Percentiles rank a stretch among this genome's conserved stretches.
Conservation (phyloP, 2,329 filamentous ascomycete species). For the Fusarium albosuccineum region DNA sequence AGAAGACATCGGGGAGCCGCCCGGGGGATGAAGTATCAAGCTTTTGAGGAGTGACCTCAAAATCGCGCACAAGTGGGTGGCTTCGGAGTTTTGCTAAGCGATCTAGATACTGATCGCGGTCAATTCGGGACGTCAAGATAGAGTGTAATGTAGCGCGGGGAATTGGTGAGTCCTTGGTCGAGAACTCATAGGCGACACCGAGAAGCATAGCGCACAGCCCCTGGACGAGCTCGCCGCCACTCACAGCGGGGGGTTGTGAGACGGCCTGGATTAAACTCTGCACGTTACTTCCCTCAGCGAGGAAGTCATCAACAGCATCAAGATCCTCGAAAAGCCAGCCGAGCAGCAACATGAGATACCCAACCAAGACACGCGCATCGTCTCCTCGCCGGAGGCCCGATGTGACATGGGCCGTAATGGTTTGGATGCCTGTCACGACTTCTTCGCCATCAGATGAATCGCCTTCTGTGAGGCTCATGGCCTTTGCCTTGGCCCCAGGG, state of each 20-base stretch:
- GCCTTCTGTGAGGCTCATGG: conserved; percentile 88
- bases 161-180: conserved; percentile 95
- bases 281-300: conserved; percentile 92
- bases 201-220: conserved; percentile 88
- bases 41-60: conserved; percentile 85
- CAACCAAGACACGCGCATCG: conserved; percentile 83
- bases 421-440: conserved; percentile 93
- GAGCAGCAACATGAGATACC: conserved; percentile 89
- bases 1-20: conserved; percentile 82
- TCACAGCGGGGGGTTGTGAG: conserved; percentile 67
- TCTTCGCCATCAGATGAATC: conserved; percentile 92
- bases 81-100: conserved; percentile 82
- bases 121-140: conserved; percentile 80
- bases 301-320: conserved; percentile 91
- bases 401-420: conserved; percentile 87
- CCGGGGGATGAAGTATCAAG: conserved; percentile 61
- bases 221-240: conserved; percentile 77
- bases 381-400: conserved; percentile 80
- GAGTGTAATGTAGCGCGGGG: conserved; percentile 84
- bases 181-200: conserved; percentile 95
- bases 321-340: conserved; percentile 94
- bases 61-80: conserved; percentile 85
- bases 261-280: conserved; percentile 85
- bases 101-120: conserved; percentile 89
- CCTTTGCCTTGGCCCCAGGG: conserved; percentile 79